Conservation (phyloP, 495 filamentous ascomycete genomes). For the Penicillium cosmopolitanum region DNA sequence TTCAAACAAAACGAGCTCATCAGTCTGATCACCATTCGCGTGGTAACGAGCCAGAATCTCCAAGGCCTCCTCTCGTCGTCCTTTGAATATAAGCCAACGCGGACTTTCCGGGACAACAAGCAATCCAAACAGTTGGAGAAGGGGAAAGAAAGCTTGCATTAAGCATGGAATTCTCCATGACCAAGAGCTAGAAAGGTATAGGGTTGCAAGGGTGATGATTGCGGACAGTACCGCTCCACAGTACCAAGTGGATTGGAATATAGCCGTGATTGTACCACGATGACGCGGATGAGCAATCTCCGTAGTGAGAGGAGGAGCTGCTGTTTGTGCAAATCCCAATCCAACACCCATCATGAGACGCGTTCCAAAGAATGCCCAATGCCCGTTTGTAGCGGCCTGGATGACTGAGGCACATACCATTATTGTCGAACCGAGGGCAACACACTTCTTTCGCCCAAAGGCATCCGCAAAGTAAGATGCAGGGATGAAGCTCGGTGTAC, state of each 20-base stretch:
- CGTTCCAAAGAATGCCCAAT: neutral
- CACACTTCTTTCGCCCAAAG: neutral
- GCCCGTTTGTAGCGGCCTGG: neutral
- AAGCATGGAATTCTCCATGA: constrained; percentile 28
- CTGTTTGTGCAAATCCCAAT: neutral
- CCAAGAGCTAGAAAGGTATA: constrained; percentile 3
- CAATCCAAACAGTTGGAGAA: constrained; percentile 21
- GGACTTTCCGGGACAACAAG: constrained; percentile 43
- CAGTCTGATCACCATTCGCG: constrained; percentile 30
- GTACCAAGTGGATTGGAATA: neutral
- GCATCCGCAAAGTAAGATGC: neutral
- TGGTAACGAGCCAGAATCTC: constrained; percentile 37
- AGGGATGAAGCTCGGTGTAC: neutral
- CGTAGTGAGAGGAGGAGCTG: neutral
- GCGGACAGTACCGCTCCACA: constrained; percentile 7
- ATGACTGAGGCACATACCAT: neutral
- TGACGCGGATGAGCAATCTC: neutral
- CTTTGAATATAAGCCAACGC: constrained; percentile 47
- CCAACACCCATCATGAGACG: neutral
- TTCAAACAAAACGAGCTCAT: neutral
- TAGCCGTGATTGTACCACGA: neutral
- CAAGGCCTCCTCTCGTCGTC: constrained; percentile 39
- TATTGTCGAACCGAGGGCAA: neutral
- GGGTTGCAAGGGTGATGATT: constrained; percentile 4
- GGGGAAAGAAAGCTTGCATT: constrained; percentile 24